Conservation (phyloP, 805 yeast species). For the Zygosaccharomyces kombuchaensis region DNA sequence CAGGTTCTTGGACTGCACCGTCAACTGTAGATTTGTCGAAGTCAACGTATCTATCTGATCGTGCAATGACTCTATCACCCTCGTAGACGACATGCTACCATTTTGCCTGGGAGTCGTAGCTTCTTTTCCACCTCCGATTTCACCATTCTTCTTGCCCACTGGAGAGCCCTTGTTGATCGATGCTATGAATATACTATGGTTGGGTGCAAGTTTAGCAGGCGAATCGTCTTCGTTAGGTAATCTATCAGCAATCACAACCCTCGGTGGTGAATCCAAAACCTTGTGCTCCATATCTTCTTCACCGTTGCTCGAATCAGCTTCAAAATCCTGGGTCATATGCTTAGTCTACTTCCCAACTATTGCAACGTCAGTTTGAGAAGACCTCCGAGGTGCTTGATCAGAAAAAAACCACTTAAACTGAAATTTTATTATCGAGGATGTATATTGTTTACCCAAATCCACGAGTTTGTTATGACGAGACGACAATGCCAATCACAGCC, state of each 20-base stretch:
- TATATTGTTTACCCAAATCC: background rate
- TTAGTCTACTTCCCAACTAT: constrained; percentile 1
- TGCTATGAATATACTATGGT: constrained; percentile 28
- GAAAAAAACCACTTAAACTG: background rate
- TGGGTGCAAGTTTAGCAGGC: constrained; percentile 27
- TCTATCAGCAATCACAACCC: constrained; percentile 1
- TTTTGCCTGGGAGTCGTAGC: constrained; percentile 4
- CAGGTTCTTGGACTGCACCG: constrained; percentile 44
- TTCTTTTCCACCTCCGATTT: background rate
- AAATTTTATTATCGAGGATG: background rate
- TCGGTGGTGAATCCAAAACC: constrained; percentile 4
- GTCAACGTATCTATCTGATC: constrained; percentile 51
- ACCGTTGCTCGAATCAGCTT: background rate
- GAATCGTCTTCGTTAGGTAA: constrained; percentile 8
- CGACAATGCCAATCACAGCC: no score
- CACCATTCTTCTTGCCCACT: constrained; percentile 8
- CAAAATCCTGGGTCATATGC: constrained; percentile 3
- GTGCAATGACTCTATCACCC: constrained; percentile 43
- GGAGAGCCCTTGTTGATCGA: constrained; percentile 25
- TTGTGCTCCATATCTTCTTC: constrained; percentile 2
- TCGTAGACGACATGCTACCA: constrained; percentile 23
- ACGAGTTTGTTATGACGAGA: background rate
- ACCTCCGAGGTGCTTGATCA: background rate
- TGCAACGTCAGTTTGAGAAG: background rate
- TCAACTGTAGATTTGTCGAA: constrained; percentile 35